Conservation (phyloP, 164 flowering plant genomes). For the Magnolia changhungtana region DNA sequence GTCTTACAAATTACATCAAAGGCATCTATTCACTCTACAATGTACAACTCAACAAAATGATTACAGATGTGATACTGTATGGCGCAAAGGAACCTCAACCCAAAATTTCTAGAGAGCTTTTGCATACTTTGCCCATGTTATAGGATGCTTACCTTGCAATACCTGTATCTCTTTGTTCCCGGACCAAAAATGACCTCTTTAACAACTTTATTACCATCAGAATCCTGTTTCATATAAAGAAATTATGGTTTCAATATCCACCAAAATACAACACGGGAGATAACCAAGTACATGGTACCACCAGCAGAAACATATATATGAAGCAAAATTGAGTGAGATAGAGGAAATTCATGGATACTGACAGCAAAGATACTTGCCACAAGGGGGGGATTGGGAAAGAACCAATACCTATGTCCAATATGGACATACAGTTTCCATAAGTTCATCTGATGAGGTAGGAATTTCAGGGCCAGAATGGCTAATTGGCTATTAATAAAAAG, state of each 20-base stretch:
- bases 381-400: no score
- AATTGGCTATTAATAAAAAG: no score
- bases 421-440: no score
- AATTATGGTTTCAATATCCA: conserved; percentile 2
- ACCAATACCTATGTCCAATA: no score
- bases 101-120: neutral
- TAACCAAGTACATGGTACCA: neutral
- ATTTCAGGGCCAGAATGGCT: no score
- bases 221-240: conserved; percentile 43
- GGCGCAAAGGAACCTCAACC: neutral
- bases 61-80: neutral
- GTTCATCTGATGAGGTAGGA: no score
- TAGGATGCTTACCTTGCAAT: conserved; percentile 57
- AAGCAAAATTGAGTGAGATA: no score
- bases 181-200: conserved; percentile 77
- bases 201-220: conserved; percentile 75
- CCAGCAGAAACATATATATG: no score
- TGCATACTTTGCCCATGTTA: neutral
- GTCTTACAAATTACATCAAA: neutral
- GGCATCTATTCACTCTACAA: neutral
- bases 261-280: neutral
- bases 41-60: neutral
- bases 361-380: no score
- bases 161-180: conserved; percentile 67
- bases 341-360: no score